These are phyloP conservation scores for Lepidium didymum DNA, from an alignment of 345 rosid genomes.

Conservation along the genomic window DNA sequence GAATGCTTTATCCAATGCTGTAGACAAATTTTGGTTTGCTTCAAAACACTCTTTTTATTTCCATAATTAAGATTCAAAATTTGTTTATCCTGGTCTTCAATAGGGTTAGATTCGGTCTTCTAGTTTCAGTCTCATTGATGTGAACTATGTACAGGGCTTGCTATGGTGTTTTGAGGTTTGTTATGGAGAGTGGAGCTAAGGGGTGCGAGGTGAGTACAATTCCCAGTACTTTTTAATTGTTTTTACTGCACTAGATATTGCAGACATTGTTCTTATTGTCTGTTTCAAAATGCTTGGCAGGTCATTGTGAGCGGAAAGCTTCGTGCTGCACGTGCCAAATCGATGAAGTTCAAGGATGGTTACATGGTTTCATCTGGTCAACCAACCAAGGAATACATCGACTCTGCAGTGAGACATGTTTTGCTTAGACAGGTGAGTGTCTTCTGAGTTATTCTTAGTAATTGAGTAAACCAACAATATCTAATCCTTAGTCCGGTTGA, in stretches of 20 bases:
- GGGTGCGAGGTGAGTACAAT: constrained; percentile 51
- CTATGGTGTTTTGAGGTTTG: constrained; percentile 62
- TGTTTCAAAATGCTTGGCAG: constrained; percentile 6
- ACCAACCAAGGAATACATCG: constrained; percentile 68
- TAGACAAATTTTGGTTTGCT: too few species aligned
- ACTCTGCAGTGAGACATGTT: constrained; percentile 67
- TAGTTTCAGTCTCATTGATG: neutral
- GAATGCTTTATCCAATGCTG: too few species aligned
- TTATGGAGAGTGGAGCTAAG: constrained; percentile 73
- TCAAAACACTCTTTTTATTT: too few species aligned
- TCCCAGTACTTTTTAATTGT: too few species aligned
- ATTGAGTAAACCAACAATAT: neutral
- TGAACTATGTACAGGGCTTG: constrained; percentile 42
- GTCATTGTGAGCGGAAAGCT: constrained; percentile 68
- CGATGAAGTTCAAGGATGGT: constrained; percentile 79
- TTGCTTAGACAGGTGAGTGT: constrained; percentile 57
- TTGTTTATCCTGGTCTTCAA: too few species aligned
- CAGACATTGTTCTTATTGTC: neutral
- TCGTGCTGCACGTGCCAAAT: constrained; percentile 67
- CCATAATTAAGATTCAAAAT: too few species aligned
- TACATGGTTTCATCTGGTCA: constrained; percentile 85
- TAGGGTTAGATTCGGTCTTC: too few species aligned
- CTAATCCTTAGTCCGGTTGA: neutral
- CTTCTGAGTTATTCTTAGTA: neutral
- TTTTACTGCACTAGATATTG: too few species aligned